Conservation (phyloP, 108 stramenopile species). For the Pseudonitzschia multiseries region DNA sequence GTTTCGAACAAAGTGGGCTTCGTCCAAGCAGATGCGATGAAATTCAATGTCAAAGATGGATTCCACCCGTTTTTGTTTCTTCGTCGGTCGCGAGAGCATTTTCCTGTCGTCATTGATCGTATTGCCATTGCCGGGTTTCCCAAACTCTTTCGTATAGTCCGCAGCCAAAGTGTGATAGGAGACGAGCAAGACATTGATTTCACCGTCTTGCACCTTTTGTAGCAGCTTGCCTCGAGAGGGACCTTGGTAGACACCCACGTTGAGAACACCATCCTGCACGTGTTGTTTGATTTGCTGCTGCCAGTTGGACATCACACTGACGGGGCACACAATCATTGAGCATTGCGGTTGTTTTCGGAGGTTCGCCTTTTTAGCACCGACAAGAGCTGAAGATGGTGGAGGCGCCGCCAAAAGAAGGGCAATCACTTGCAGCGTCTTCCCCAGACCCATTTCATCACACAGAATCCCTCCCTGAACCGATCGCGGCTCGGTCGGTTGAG, state of each 20-base stretch:
- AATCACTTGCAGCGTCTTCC: conserved; percentile 60
- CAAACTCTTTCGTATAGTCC: conserved; percentile 27
- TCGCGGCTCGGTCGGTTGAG: conserved; percentile 22
- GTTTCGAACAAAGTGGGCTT: conserved; percentile 61
- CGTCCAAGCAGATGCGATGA: conserved; percentile 56
- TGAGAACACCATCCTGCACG: conserved; percentile 21
- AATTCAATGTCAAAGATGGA: conserved; percentile 46
- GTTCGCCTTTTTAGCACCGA: not conserved
- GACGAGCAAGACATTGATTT: conserved; percentile 47
- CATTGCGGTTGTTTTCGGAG: not conserved
- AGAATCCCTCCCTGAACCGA: conserved; percentile 48
- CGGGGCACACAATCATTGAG: conserved; percentile 72
- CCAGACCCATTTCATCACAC: conserved; percentile 69
- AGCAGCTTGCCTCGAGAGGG: conserved; percentile 41
- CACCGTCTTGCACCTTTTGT: conserved; percentile 29
- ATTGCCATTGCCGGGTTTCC: not conserved
- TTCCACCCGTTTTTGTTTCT: not conserved
- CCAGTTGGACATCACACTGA: conserved; percentile 68
- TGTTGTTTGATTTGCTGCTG: conserved; percentile 24
- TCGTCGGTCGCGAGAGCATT: not conserved
- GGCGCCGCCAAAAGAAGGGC: conserved; percentile 49
- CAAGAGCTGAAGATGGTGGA: conserved; percentile 4
- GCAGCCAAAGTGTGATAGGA: conserved; percentile 62
- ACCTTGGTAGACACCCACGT: conserved; percentile 55
- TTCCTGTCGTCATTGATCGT: not conserved